Base-by-base conservation (phyloP, 108 stramenopile genomes). In the Nannochloropsis salina region DNA sequence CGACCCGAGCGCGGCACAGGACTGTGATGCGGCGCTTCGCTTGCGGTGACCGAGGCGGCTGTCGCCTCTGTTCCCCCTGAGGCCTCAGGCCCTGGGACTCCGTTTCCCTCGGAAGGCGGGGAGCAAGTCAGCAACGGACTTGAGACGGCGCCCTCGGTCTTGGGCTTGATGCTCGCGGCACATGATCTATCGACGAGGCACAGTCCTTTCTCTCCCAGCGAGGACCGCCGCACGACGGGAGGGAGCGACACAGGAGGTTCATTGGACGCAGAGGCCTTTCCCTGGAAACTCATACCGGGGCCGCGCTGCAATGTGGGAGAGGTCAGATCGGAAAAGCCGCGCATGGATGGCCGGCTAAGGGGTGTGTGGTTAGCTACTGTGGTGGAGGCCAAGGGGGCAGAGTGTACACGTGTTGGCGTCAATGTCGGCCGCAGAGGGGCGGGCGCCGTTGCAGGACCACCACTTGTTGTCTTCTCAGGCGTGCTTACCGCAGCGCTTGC, bases 1-100 rank as follows among this genome's bases (percentile, higher is more conserved):
- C 61, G 61, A 8, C n/a, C n/a, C 61, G 61, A 15, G 15, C 61
- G 61, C n/a, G 15, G 61, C 15, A 74, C 31, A 31, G 31, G 31
- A 31, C 31, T 31, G 31, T 31, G 31, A 31, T 31, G 15, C 18
- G 18, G 61, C 1, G 20, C 18, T 74, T 18, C 82, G 82, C 9
- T 42, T 6, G 5, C 44, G 43, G 82, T 43, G 44, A n/a, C 42
- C 12, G 83, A 47, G 45, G 83, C 6, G 41, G 83, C 45, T 21
- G 84, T 61, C 10, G 45, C 22, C 8, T 82, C 9, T 40, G 41
- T 41, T 74, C 18, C 61, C 20, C 61, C 9, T 20, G 40, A 41
- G 18, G 84, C 2, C 47, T 42, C 31, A 84, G 45, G 41, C 51
- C 51, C 8, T 61, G 51, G 85, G 80, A 85, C 5, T 44, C 85